Conservation (phyloP, 371 early-diverging fungal species). For the Mucor indicus region DNA sequence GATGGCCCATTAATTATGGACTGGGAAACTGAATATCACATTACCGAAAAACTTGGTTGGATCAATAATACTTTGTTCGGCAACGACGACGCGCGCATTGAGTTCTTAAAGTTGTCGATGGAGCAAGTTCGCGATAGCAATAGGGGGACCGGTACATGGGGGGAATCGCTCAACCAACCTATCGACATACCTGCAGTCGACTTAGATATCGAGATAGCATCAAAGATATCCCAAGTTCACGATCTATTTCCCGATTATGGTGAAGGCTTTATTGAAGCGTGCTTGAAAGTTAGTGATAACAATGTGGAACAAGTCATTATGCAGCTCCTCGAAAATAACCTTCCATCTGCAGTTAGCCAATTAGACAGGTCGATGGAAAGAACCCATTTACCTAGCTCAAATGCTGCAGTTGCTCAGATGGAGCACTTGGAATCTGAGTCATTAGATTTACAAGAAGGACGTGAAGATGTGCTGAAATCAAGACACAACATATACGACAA, state of each 20-base stretch:
- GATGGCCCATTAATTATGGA: slow-evolving; percentile 81
- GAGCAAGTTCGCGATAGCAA: slow-evolving; percentile 62
- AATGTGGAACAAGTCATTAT: slow-evolving; percentile 72
- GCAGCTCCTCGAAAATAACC: slow-evolving; percentile 69
- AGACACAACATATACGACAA: slow-evolving; percentile 88
- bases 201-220: slow-evolving; percentile 3
- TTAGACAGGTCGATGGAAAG: slow-evolving; percentile 67
- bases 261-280: slow-evolving; percentile 85
- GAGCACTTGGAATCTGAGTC: not conserved
- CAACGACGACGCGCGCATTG: slow-evolving; percentile 63
- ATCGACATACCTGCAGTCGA: slow-evolving; percentile 5
- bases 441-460: not conserved
- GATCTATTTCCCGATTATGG: slow-evolving; percentile 87
- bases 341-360: slow-evolving; percentile 61
- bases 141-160: slow-evolving; percentile 42
- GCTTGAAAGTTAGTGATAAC: slow-evolving; percentile 61
- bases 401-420: not conserved
- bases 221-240: slow-evolving; percentile 68
- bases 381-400: slow-evolving; percentile 11
- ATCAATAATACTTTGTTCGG: slow-evolving; percentile 41
- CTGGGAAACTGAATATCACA: slow-evolving; percentile 65
- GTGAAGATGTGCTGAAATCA: slow-evolving; percentile 40
- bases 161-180: slow-evolving; percentile 19
- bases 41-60: slow-evolving; percentile 53
- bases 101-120: slow-evolving; percentile 65